phyloP scores from a whole-genome alignment of 2,329 filamentous ascomycete species.

The Calonectria henricotiae region DNA sequence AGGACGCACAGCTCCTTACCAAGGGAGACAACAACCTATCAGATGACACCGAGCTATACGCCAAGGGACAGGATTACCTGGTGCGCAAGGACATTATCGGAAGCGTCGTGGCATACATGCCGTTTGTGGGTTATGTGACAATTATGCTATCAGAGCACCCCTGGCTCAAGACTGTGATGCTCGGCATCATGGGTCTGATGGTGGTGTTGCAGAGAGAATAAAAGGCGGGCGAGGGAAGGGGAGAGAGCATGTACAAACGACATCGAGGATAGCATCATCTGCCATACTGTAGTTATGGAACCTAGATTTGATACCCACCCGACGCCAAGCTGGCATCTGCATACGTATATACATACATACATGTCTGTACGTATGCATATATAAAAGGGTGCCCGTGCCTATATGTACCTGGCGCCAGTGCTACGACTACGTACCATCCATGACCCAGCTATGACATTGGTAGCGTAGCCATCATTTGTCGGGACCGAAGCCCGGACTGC shows the following conservation, averaged over 20 bases:
- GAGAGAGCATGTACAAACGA: conserved; percentile 22
- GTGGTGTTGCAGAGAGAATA: conserved; percentile 94
- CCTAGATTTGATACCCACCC: conserved; percentile 36
- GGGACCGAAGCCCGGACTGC: conserved; percentile 10
- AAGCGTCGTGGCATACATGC: conserved; percentile 91
- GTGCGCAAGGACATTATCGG: conserved; percentile 93
- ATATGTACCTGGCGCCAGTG: neutral
- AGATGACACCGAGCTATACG: conserved; percentile 92
- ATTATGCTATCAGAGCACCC: conserved; percentile 96
- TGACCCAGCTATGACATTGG: conserved; percentile 11
- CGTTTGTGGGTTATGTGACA: conserved; percentile 96
- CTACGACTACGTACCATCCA: conserved; percentile 4
- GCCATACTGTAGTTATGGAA: conserved; percentile 20
- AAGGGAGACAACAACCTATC: conserved; percentile 98
- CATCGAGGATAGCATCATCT: conserved; percentile 27
- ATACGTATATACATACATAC: too few relatives aligned
- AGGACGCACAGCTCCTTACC: conserved; percentile 83
- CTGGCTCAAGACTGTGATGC: conserved; percentile 95
- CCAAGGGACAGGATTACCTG: conserved; percentile 88
- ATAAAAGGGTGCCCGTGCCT: neutral
- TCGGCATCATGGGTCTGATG: conserved; percentile 95
- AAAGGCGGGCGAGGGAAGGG: conserved; percentile 4
- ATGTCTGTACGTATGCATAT: too few relatives aligned
- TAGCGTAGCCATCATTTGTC: conserved; percentile 4
- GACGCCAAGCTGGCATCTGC: neutral